phyloP scores from a whole-genome alignment of 108 stramenopile genomes.

The Skeletonema grethae region DNA sequence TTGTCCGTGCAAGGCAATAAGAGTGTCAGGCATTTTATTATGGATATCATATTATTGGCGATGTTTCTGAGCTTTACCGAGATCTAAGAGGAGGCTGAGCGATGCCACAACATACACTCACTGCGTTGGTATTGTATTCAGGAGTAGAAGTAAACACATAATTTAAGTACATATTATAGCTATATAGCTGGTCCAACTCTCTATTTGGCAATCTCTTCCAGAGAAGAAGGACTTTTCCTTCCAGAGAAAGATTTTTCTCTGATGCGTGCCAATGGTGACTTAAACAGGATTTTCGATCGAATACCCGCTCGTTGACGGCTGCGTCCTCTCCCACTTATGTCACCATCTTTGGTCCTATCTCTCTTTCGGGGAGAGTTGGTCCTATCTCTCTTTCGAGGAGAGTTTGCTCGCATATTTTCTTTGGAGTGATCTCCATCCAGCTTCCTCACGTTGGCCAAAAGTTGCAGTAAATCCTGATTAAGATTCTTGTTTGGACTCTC shows the following conservation, averaged over 20 bases:
- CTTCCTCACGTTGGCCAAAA: background rate
- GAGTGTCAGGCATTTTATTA: no score
- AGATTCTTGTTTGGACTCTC: background rate
- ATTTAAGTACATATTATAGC: background rate
- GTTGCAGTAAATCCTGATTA: background rate
- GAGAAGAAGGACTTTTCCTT: background rate
- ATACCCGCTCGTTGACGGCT: background rate
- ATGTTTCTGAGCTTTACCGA: no score
- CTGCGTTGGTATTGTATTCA: no score
- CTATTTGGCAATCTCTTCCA: no score
- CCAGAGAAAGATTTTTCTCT: background rate
- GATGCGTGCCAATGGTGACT: background rate
- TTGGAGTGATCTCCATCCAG: background rate
- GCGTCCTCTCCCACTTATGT: background rate
- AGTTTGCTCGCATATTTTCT: background rate
- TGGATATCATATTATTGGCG: no score
- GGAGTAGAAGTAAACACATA: background rate
- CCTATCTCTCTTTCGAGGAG: background rate
- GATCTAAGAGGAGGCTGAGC: no score
- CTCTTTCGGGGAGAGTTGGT: background rate
- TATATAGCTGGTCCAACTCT: background rate
- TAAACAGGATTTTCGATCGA: background rate
- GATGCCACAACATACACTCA: no score
- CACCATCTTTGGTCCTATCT: background rate
- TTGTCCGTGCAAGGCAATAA: no score